These are phyloP conservation scores for Botrytis medusae DNA, from an alignment of 2,329 filamentous ascomycete species.

Conservation along the genomic window DNA sequence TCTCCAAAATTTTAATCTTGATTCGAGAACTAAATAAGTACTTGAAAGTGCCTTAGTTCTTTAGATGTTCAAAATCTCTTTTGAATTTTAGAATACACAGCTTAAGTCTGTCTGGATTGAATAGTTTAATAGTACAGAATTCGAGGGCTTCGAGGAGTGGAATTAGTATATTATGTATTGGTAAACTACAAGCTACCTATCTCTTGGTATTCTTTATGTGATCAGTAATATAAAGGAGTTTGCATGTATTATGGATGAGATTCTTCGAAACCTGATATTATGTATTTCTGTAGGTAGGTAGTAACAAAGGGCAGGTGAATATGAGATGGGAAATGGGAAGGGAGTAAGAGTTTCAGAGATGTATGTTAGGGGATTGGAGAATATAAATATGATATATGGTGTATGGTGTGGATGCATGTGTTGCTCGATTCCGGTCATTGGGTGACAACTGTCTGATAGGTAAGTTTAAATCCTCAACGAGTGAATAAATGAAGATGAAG, in stretches of 20 bases:
- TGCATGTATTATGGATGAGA: too few species aligned
- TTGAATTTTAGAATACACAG: too few species aligned
- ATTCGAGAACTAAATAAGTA: too few species aligned
- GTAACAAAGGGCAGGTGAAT: too few species aligned
- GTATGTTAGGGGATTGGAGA: neutral
- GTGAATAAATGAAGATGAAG: neutral
- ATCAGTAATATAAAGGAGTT: too few species aligned
- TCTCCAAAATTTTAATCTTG: too few species aligned
- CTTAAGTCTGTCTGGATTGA: too few species aligned
- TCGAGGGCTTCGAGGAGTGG: too few species aligned
- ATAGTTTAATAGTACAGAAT: too few species aligned
- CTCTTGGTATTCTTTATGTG: too few species aligned
- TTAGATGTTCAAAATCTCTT: neutral
- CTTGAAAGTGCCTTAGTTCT: neutral
- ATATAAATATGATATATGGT: neutral
- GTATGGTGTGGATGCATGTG: neutral
- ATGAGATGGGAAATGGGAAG: neutral
- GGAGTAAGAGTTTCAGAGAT: neutral
- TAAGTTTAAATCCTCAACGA: neutral
- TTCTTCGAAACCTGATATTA: neutral
- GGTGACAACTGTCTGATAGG: neutral
- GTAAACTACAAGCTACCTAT: too few species aligned
- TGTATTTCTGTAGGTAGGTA: neutral
- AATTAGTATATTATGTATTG: too few species aligned
- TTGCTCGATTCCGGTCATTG: neutral